A percentile compares a stretch with the other conserved stretches of the same genome.
Conservation (phyloP, 768 basidiomycete genomes). For the Floccularia luteovirens region DNA sequence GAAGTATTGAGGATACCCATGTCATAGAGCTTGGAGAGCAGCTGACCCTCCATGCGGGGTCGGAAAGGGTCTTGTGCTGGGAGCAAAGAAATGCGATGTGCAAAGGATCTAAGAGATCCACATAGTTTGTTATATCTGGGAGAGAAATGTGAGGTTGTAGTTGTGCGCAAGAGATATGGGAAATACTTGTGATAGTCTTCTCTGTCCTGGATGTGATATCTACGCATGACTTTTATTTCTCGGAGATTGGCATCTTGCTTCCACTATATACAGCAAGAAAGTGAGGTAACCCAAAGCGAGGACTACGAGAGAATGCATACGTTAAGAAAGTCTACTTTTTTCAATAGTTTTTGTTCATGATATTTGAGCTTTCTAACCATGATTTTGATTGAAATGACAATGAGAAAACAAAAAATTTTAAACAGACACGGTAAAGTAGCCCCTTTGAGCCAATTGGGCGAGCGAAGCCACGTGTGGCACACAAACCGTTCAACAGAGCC, state of each 20-base stretch:
- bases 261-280: constrained; percentile 50
- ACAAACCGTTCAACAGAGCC: constrained; percentile 18
- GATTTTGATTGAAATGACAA: constrained; percentile 7
- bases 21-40: constrained; percentile 95
- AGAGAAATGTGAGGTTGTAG: not conserved
- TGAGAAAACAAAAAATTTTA: constrained; percentile 1
- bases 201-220: constrained; percentile 92
- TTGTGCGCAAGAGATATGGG: not conserved
- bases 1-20: constrained; percentile 86
- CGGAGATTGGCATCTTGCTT: constrained; percentile 89
- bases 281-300: constrained; percentile 5
- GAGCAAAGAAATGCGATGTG: constrained; percentile 81
- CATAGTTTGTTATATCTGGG: constrained; percentile 89
- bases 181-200: constrained; percentile 89
- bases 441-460: constrained; percentile 7
- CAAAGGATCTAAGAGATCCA: constrained; percentile 77
- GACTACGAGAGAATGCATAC: constrained; percentile 32
- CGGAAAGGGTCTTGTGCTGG: constrained; percentile 89
- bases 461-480: constrained; percentile 30
- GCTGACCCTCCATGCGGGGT: constrained; percentile 71
- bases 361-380: constrained; percentile 94
- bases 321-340: constrained; percentile 95
- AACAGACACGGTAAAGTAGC: not conserved
- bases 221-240: constrained; percentile 89
- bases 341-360: constrained; percentile 92